Conservation (phyloP, 805 yeast genomes). For the Ogataea ganodermae region DNA sequence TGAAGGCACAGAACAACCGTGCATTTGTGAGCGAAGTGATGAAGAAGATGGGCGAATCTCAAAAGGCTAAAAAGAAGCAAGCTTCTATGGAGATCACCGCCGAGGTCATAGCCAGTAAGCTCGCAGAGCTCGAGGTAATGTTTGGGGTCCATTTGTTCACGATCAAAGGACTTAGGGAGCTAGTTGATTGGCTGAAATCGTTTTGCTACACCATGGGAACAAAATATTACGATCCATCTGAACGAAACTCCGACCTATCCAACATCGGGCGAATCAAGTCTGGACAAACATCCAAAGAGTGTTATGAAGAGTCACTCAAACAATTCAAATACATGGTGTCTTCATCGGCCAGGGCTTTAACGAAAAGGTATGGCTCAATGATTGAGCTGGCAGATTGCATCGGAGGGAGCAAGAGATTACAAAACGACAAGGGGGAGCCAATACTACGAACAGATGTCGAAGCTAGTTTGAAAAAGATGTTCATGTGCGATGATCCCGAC, state of each 20-base stretch:
- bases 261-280: conserved; percentile 58
- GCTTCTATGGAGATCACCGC: conserved; percentile 12
- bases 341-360: conserved; percentile 48
- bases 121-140: conserved; percentile 48
- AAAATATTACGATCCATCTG: conserved; percentile 54
- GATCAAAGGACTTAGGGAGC: conserved; percentile 47
- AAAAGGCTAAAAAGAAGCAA: conserved; percentile 11
- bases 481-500: conserved; percentile 52
- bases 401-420: conserved; percentile 1
- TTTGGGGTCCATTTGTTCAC: conserved; percentile 53
- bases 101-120: conserved; percentile 24
- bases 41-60: conserved; percentile 15
- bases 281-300: conserved; percentile 49
- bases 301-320: conserved; percentile 50
- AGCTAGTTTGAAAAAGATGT: conserved; percentile 46
- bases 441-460: conserved; percentile 50
- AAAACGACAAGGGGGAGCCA: conserved; percentile 11
- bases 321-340: conserved; percentile 62
- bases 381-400: conserved; percentile 17
- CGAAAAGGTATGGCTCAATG: conserved; percentile 43
- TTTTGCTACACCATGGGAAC: conserved; percentile 57
- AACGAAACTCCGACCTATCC: conserved; percentile 55
- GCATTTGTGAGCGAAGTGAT: conserved; percentile 40
- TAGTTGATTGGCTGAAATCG: conserved; percentile 54
- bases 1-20: conserved; percentile 48